These are phyloP conservation scores for Curvularia hawaiiensis DNA, from an alignment of 2,329 filamentous ascomycete genomes.

Conservation along the genomic window DNA sequence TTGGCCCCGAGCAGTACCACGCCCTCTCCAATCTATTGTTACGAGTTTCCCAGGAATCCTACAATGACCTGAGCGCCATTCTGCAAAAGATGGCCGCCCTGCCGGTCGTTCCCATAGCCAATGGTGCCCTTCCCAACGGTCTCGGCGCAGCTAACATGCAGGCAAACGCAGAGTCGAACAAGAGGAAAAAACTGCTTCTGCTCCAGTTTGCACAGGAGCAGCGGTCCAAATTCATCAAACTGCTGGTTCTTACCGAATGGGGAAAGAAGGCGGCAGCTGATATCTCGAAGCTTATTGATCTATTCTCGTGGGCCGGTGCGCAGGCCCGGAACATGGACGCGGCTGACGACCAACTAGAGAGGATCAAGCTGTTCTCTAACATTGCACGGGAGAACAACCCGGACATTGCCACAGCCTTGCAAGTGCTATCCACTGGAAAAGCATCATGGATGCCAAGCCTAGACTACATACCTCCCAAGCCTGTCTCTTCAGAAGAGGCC, in stretches of 20 bases:
- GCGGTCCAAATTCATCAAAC: conserved; percentile 90
- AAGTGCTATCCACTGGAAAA: conserved; percentile 79
- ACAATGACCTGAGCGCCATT: conserved; percentile 74
- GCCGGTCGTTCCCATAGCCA: conserved; percentile 62
- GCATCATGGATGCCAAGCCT: conserved; percentile 81
- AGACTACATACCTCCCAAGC: conserved; percentile 76
- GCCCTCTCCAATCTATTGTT: conserved; percentile 76
- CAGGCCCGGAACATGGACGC: conserved; percentile 36
- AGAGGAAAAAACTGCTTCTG: conserved; percentile 72
- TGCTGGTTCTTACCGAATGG: conserved; percentile 90
- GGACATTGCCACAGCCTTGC: conserved; percentile 86
- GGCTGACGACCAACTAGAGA: conserved; percentile 64
- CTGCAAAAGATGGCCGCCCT: conserved; percentile 73
- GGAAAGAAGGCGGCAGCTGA: conserved; percentile 67
- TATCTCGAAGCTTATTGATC: conserved; percentile 86
- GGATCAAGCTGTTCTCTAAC: conserved; percentile 74
- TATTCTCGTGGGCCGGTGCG: conserved; percentile 71
- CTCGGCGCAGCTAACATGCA: conserved; percentile 37
- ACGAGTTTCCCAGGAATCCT: conserved; percentile 81
- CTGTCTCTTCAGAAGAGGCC: conserved; percentile 72
- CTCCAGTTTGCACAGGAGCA: conserved; percentile 79
- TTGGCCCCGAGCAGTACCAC: conserved; percentile 72
- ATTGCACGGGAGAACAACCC: conserved; percentile 82
- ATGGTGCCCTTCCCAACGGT: conserved; percentile 49
- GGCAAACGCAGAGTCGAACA: conserved; percentile 37